Conservation (phyloP, 2,329 filamentous ascomycete genomes). For the Exophiala bonariae region DNA sequence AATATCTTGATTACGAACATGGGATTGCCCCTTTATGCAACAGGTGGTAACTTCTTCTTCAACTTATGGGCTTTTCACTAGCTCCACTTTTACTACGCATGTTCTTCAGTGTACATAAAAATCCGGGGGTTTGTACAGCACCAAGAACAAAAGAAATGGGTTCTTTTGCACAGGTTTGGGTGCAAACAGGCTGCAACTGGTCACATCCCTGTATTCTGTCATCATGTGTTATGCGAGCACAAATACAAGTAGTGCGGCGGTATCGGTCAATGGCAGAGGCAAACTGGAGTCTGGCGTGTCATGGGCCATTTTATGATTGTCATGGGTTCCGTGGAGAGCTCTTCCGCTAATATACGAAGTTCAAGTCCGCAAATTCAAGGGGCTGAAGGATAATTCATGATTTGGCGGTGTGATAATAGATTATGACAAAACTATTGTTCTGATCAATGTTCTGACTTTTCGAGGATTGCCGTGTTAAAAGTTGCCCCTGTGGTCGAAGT, state of each 20-base stretch:
- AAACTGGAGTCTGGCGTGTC: too few species aligned
- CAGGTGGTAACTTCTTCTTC: slow-evolving; percentile 11
- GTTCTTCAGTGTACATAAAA: slow-evolving; percentile 23
- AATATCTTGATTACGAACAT: background rate
- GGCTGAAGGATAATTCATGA: too few species aligned
- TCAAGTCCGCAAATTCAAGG: too few species aligned
- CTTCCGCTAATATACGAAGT: too few species aligned
- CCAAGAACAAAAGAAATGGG: slow-evolving; percentile 16
- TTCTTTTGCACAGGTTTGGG: slow-evolving; percentile 3
- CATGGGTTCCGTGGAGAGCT: too few species aligned
- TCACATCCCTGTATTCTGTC: slow-evolving; percentile 9
- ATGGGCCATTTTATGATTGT: too few species aligned
- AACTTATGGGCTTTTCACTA: background rate
- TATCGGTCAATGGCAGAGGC: background rate
- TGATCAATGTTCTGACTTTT: too few species aligned
- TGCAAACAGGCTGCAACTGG: background rate
- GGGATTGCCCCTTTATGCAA: slow-evolving; percentile 15
- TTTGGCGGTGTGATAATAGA: too few species aligned
- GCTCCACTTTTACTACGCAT: slow-evolving; percentile 5
- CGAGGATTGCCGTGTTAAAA: too few species aligned
- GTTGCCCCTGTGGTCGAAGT: too few species aligned
- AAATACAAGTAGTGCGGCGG: slow-evolving; percentile 12
- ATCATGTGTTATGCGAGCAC: slow-evolving; percentile 19
- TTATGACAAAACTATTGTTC: too few species aligned
- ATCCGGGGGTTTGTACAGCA: slow-evolving; percentile 21